Evolutionary conservation across 140 eudicot genomes (phyloP), one percentile per base, ranked within the genome.

Genomic region (Senecio squalidus): DNA sequence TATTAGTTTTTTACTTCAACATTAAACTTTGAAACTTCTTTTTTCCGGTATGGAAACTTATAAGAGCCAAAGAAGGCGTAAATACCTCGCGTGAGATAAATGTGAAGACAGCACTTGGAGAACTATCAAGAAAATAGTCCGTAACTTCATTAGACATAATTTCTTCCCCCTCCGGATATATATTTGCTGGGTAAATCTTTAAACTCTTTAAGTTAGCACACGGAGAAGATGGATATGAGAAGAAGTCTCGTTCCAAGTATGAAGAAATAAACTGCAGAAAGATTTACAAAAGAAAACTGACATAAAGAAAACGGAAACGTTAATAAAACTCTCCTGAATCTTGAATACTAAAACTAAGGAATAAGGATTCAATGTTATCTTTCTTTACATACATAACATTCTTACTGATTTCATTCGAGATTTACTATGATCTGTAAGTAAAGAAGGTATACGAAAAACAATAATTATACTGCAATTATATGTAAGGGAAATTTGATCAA

Each of bases 181-280:
- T 16, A 36, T 1, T 10, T 13, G 1, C 16, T 25, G 66, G 66
- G 25, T 24, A 26, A 15, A 60, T 41, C 41, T 44, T 40, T 6
- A 41, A 60, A 26, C 54, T 43, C 39, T 17, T 25, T 43, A 60
- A 60, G 27, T 27, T 2, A 9, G 39, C 8, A 41, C 41, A 44
- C 17, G 66, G 66, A 41, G 66, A 60, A 15, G 41, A 26, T 43
- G 25, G 66, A 60, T 43, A 17, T 9, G 28, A 26, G 20, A 60
- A n/a, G n/a, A n/a, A n/a, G n/a, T n/a, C 26, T 60, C 15, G 17
- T 26, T 43, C 66, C 40, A 26, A 10, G 1, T 15, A 16, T 25
- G 52, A n/a, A 24, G 51, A 10, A 41, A 59, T 30, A 21, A 49
- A 20, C 63, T 57, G 63, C 18, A 22, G 17, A 55, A 55, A 18